Percentiles rank a stretch among this genome's conserved stretches.
Conservation (phyloP, 1,139 yeast genomes). For the Blastobotrys arbuscula region DNA sequence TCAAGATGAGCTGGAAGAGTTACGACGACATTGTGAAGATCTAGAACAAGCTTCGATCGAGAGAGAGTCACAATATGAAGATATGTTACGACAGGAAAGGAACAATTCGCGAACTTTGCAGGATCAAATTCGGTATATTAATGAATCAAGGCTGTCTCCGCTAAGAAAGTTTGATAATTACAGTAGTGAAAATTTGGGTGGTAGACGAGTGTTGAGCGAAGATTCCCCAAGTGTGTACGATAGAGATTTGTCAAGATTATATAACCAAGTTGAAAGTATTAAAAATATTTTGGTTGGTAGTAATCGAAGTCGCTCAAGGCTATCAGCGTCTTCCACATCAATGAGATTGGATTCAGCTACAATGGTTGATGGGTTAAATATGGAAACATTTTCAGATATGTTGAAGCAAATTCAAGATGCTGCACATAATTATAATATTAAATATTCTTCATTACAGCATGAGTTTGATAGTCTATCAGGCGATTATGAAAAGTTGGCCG, state of each 20-base stretch:
- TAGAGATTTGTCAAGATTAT: slow-evolving; percentile 7
- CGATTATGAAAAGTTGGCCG: slow-evolving; percentile 9
- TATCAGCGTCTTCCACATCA: slow-evolving; percentile 5
- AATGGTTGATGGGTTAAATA: neutral
- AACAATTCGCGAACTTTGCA: neutral
- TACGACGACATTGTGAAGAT: slow-evolving; percentile 12
- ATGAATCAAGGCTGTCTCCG: neutral
- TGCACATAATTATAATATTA: slow-evolving; percentile 7
- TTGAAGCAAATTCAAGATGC: slow-evolving; percentile 15
- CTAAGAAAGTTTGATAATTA: neutral
- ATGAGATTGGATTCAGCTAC: neutral
- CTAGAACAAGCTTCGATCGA: slow-evolving; percentile 9
- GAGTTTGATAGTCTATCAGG: slow-evolving; percentile 10
- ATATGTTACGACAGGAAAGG: slow-evolving; percentile 5
- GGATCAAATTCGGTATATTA: neutral
- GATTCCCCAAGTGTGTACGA: neutral
- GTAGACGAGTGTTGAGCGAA: slow-evolving; percentile 1
- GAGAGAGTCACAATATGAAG: slow-evolving; percentile 8
- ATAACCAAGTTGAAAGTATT: slow-evolving; percentile 13
- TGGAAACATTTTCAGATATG: slow-evolving; percentile 10
- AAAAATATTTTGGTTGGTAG: slow-evolving; percentile 9
- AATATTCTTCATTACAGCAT: slow-evolving; percentile 7
- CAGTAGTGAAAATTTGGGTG: neutral
- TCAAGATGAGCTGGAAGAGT: slow-evolving; percentile 13
- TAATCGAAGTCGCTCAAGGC: slow-evolving; percentile 10